Percentiles rank a stretch among this genome's conserved stretches.
These are phyloP conservation scores for Prunella vulgaris DNA, from an alignment of 257 asterid species.

Conservation along the genomic window DNA sequence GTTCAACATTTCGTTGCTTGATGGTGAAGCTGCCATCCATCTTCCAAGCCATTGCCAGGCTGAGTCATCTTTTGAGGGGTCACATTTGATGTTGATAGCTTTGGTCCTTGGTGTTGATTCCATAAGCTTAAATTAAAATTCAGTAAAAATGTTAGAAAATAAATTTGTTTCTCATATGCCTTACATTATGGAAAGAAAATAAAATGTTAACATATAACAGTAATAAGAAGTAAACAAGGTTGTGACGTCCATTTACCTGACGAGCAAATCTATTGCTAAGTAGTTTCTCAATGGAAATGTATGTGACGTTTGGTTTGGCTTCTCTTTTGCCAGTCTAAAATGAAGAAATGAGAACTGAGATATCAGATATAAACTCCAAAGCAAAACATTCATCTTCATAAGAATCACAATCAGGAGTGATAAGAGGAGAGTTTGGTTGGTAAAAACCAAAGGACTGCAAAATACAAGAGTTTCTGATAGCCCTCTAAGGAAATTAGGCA, in stretches of 20 bases:
- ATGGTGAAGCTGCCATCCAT: constrained; percentile 79
- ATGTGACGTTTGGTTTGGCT: constrained; percentile 29
- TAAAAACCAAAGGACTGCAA: background rate
- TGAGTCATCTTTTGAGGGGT: constrained; percentile 73
- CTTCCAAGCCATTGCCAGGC: constrained; percentile 96
- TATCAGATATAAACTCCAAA: background rate
- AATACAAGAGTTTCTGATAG: background rate
- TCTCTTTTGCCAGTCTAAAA: constrained; percentile 35
- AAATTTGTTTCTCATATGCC: background rate
- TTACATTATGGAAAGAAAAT: background rate
- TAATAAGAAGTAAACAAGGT: constrained; percentile 1
- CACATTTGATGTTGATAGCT: constrained; percentile 72
- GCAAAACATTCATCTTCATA: constrained; percentile 1
- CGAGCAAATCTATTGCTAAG: constrained; percentile 76
- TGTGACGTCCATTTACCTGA: constrained; percentile 49
- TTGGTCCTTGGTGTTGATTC: constrained; percentile 61
- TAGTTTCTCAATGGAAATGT: constrained; percentile 64
- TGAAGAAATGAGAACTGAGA: background rate
- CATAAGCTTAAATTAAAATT: constrained; percentile 52
- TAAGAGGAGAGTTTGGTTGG: background rate
- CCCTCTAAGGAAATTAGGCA: background rate
- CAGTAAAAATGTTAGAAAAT: constrained; percentile 17
- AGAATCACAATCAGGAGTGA: background rate
- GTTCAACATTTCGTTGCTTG: constrained; percentile 32
- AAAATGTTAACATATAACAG: background rate